Conservation (phyloP, 139 green algal species). For the Chlorella vulgaris region DNA sequence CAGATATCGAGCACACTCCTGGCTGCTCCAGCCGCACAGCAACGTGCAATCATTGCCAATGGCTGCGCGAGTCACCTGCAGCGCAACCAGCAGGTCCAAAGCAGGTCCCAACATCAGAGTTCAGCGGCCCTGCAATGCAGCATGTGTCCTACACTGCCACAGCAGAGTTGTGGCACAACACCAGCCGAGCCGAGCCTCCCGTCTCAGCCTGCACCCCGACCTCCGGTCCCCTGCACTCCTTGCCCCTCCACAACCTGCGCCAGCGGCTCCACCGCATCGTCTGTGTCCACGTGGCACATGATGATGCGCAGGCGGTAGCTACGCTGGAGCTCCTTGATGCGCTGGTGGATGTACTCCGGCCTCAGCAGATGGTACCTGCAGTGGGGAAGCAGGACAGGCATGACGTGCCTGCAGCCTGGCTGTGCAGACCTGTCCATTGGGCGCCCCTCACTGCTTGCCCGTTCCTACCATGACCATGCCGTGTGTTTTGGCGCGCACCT, state of each 20-base stretch:
- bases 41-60: conserved; percentile 85
- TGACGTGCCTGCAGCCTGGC: too few species aligned
- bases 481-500: conserved; percentile 45
- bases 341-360: conserved; percentile 87
- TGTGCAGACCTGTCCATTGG: too few species aligned
- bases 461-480: neutral
- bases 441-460: neutral
- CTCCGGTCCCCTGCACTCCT: neutral
- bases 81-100: neutral
- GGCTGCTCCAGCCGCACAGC: conserved; percentile 83
- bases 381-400: neutral
- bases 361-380: conserved; percentile 92
- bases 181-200: too few species aligned
- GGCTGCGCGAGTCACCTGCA: conserved; percentile 76
- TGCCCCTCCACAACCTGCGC: conserved; percentile 52
- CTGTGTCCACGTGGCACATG: conserved; percentile 87
- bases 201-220: neutral
- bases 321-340: conserved; percentile 83
- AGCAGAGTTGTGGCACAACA: too few species aligned
- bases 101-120: too few species aligned
- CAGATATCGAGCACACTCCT: conserved; percentile 92
- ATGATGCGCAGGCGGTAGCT: conserved; percentile 80
- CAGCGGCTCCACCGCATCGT: conserved; percentile 82
- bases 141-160: too few species aligned
- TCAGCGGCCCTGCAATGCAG: too few species aligned